Conservation (phyloP, 768 basidiomycete species). For the Termitomyces sp. region DNA sequence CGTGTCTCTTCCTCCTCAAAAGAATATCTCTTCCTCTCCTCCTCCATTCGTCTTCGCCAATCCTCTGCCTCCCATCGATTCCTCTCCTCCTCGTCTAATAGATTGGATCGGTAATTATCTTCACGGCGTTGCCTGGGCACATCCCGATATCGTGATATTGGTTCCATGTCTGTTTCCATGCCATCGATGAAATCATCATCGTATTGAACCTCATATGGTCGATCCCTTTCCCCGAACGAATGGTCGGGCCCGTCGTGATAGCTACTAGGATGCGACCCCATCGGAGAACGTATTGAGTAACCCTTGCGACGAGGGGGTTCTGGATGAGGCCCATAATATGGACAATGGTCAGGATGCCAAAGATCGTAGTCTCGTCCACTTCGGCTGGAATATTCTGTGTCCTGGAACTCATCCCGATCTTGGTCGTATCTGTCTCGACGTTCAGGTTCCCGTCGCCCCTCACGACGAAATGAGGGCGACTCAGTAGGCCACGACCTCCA, state of each 20-base stretch:
- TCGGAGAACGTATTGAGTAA: slow-evolving; percentile 11
- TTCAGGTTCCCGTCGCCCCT: slow-evolving; percentile 10
- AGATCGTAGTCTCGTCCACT: slow-evolving; percentile 8
- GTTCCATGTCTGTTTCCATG: slow-evolving; percentile 8
- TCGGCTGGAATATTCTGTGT: slow-evolving; percentile 9
- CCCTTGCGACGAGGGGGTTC: slow-evolving; percentile 13
- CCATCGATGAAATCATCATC: slow-evolving; percentile 18
- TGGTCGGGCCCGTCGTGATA: slow-evolving; percentile 13
- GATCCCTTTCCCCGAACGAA: slow-evolving; percentile 17
- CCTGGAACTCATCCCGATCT: slow-evolving; percentile 7
- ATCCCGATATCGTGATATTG: slow-evolving; percentile 3
- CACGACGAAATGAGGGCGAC: slow-evolving; percentile 4
- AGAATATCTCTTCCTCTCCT: slow-evolving; percentile 4
- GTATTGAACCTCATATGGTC: slow-evolving; percentile 10
- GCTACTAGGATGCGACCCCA: slow-evolving; percentile 14
- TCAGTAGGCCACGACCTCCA: slow-evolving; percentile 15
- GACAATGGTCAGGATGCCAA: slow-evolving; percentile 5
- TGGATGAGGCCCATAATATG: slow-evolving; percentile 7
- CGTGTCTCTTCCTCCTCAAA: slow-evolving; percentile 10
- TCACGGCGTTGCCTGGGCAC: not conserved
- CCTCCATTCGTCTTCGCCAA: slow-evolving; percentile 2
- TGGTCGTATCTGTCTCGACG: slow-evolving; percentile 7
- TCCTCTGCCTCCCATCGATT: slow-evolving; percentile 5
- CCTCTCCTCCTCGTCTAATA: slow-evolving; percentile 6
- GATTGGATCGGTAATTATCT: not conserved